Evolutionary conservation across 164 flowering plant species (phyloP).

Genomic region (Platanus orientalis): DNA sequence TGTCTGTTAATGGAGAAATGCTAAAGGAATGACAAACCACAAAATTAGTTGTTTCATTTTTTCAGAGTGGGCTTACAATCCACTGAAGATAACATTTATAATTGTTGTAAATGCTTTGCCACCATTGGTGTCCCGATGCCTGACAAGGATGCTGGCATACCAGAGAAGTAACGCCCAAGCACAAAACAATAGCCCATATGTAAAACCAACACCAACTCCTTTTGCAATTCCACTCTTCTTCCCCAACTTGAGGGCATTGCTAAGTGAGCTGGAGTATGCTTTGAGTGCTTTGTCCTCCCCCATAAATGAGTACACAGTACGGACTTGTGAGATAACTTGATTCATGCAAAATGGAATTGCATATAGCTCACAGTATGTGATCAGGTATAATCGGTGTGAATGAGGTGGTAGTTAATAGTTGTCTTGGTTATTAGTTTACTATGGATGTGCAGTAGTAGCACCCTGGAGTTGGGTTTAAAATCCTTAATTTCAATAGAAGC

Average conservation of each 20-base stretch:
- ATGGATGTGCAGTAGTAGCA: too few species aligned
- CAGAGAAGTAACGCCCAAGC: conserved; percentile 86
- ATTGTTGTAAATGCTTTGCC: conserved; percentile 76
- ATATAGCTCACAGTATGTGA: neutral
- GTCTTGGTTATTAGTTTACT: too few species aligned
- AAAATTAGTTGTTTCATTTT: neutral
- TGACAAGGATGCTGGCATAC: conserved; percentile 70
- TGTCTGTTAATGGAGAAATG: conserved; percentile 7
- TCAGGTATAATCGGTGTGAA: too few species aligned
- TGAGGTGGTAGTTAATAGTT: too few species aligned
- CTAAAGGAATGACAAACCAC: neutral
- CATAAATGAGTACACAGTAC: conserved; percentile 66
- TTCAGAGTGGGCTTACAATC: conserved; percentile 53
- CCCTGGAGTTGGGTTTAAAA: too few species aligned
- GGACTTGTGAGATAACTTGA: conserved; percentile 69
- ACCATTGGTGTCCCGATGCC: conserved; percentile 50
- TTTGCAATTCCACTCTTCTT: conserved; percentile 68
- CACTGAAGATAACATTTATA: conserved; percentile 66
- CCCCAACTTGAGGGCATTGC: conserved; percentile 48
- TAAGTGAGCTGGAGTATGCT: conserved; percentile 51
- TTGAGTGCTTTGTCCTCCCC: conserved; percentile 65
- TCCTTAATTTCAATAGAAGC: too few species aligned
- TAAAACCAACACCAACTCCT: conserved; percentile 70
- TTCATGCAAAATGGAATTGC: conserved; percentile 3
- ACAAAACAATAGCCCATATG: conserved; percentile 55